These are phyloP conservation scores for Acmispon strigosus DNA, from an alignment of 306 rosid genomes.

Conservation along the genomic window DNA sequence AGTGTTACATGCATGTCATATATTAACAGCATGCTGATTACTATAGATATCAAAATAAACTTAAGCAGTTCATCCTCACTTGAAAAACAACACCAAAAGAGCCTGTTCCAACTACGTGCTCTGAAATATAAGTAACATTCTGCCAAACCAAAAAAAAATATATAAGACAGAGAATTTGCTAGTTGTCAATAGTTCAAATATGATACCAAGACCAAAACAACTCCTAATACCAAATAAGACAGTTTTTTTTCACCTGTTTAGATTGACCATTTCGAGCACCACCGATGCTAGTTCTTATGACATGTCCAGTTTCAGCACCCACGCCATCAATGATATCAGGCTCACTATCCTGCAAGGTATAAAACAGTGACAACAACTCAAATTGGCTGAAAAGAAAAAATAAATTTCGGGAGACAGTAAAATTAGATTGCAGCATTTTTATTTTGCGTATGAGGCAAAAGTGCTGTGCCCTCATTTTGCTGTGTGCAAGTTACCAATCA, in stretches of 20 bases:
- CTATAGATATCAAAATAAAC: conserved; percentile 10
- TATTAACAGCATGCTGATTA: background rate
- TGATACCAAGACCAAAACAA: background rate
- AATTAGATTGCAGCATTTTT: background rate
- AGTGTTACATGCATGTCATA: background rate
- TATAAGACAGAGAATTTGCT: background rate
- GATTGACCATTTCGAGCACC: conserved; percentile 85
- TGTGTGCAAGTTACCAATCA: too few species aligned
- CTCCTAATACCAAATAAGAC: background rate
- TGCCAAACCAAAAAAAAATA: conserved; percentile 33
- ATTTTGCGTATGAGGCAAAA: background rate
- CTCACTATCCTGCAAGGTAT: conserved; percentile 75
- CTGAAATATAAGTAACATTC: conserved; percentile 78
- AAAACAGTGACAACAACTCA: conserved; percentile 15
- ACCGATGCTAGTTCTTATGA: conserved; percentile 75
- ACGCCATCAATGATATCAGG: conserved; percentile 78
- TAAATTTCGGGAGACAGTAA: too few species aligned
- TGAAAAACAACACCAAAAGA: conserved; percentile 96
- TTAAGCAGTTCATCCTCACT: conserved; percentile 35
- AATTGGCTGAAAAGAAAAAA: background rate
- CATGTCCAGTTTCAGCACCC: conserved; percentile 93
- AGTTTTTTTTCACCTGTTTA: conserved; percentile 56
- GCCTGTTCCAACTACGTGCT: conserved; percentile 95
- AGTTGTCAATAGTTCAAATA: background rate
- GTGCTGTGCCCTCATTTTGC: too few species aligned